phyloP scores from a whole-genome alignment of 148 eudicot species.

The Selenicereus undatus region DNA sequence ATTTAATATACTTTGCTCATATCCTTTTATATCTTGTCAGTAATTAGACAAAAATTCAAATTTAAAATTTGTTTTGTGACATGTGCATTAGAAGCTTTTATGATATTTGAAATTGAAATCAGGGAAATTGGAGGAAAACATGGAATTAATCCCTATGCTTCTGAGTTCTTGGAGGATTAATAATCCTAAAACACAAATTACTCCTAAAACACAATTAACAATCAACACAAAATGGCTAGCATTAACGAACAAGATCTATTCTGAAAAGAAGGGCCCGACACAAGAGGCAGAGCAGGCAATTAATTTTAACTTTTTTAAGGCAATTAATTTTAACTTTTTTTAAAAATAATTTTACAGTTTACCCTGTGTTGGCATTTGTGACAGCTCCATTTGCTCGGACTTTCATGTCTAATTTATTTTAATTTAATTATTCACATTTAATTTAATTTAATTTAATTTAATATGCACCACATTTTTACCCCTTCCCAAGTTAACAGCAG shows the following conservation, averaged over 20 bases:
- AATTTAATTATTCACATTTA: too few species aligned
- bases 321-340: background rate
- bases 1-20: too few species aligned
- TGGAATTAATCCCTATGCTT: slow-evolving; percentile 23
- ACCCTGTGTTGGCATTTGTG: slow-evolving; percentile 12
- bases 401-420: background rate
- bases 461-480: background rate
- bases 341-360: background rate
- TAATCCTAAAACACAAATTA: slow-evolving; percentile 15
- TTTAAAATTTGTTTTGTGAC: too few species aligned
- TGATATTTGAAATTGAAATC: too few species aligned
- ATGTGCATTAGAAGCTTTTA: too few species aligned
- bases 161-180: slow-evolving; percentile 12
- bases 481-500: background rate
- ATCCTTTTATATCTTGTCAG: too few species aligned
- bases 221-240: slow-evolving; percentile 1
- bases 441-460: background rate
- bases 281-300: background rate
- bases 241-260: slow-evolving; percentile 21
- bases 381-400: background rate
- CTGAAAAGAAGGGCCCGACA: slow-evolving; percentile 10
- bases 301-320: background rate
- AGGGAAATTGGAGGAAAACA: slow-evolving; percentile 5
- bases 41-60: too few species aligned
- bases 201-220: background rate